Evolutionary conservation across 1,284 basidiomycete genomes (phyloP), one percentile per base, ranked within the genome.

Genomic region (Ceratobasidium sp.): DNA sequence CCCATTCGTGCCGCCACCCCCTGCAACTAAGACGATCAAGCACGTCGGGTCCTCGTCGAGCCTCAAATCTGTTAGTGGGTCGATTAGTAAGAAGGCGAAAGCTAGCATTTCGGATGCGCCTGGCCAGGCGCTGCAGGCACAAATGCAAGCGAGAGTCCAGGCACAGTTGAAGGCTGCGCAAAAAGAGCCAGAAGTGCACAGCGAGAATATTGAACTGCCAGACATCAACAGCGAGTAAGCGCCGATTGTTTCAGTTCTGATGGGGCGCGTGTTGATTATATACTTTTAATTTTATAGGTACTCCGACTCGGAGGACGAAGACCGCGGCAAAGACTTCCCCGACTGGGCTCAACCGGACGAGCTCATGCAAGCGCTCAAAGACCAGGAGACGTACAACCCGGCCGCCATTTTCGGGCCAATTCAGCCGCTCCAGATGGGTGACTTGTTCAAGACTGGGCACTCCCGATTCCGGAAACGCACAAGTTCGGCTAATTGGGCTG

Each of bases 401-500:
- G 95, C 97, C 82, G 92, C 94, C 77, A 90, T 98, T 56, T 98
- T 98, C 79, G 88, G 88, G 78, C 88, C 86, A 34, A 77, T 77
- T 43, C 29, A 46, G 5, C 24, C 29, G 34, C 64, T 75, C 59
- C 43, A 76, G 43, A 77, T 76, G 79, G 85, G 85, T n/a, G 83
- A 85, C 76, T 81, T 86, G 77, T 84, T 84, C 79, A 90, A 90
- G 69, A 92, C 89, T 75, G 87, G 92, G 8, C 78, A 78, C 9
- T 79, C 81, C 68, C 84, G 85, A 62, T 97, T 98, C 85, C 87
- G 95, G 75, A 91, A 92, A 14, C 86, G 96, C 69, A 94, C 94
- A 7, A 95, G 93, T 79, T 96, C 94, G 22, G 96, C 96, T 53
- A 97, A 97, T 81, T 98, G 96, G 96, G 88, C 89, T 19, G 94